A percentile compares a stretch with the other conserved stretches of the same genome.
Evolutionary conservation across 1,284 basidiomycete species (phyloP).

Genomic region (Athelia psychrophila): DNA sequence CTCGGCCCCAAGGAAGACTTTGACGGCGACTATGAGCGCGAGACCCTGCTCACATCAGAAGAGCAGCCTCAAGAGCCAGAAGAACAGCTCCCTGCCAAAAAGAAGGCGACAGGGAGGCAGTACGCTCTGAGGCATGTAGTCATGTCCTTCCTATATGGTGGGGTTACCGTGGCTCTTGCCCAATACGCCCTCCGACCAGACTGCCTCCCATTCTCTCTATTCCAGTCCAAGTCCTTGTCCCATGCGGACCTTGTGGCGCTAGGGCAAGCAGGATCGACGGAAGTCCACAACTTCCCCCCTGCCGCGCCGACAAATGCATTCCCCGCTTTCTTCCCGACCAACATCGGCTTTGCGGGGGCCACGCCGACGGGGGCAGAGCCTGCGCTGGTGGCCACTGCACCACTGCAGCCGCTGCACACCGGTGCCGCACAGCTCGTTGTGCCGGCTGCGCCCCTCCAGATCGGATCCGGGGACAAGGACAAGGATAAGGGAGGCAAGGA

Average conservation of each 20-base stretch:
- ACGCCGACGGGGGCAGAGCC: conserved; percentile 86
- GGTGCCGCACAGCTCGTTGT: conserved; percentile 65
- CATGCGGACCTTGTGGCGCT: conserved; percentile 41
- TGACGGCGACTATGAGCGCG: conserved; percentile 26
- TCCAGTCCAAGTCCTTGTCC: conserved; percentile 14
- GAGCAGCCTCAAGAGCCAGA: neutral
- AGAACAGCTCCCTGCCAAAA: neutral
- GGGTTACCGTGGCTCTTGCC: conserved; percentile 36
- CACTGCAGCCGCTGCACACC: conserved; percentile 71
- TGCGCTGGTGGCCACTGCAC: conserved; percentile 74
- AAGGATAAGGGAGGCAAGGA: too few species aligned
- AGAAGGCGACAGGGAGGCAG: too few species aligned
- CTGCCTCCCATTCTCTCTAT: neutral
- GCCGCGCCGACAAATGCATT: conserved; percentile 64
- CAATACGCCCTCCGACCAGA: conserved; percentile 28
- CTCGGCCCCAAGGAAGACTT: conserved; percentile 4
- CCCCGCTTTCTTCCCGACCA: conserved; percentile 68
- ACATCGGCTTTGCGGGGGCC: conserved; percentile 78
- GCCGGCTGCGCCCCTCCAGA: conserved; percentile 36
- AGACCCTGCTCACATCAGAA: conserved; percentile 26
- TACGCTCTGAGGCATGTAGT: conserved; percentile 22
- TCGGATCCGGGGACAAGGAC: conserved; percentile 18
- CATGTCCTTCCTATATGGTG: conserved; percentile 42
- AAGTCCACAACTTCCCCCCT: conserved; percentile 69
- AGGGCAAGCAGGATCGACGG: conserved; percentile 68